Base-by-base conservation (phyloP, 495 filamentous ascomycete species). In the Aspergillus cristatus region DNA sequence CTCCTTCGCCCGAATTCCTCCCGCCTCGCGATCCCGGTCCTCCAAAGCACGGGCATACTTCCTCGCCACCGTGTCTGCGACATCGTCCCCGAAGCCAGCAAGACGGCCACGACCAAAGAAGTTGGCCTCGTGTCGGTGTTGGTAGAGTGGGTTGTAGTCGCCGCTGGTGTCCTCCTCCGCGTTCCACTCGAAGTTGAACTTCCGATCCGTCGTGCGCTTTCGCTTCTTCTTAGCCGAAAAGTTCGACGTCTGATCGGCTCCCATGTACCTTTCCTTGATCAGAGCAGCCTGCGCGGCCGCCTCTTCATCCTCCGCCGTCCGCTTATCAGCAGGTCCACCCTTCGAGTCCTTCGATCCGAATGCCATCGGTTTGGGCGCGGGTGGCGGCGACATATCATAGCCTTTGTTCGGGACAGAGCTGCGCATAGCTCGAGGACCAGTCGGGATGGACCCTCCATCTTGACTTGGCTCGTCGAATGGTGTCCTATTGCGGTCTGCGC, bases 121-220 rank as follows among this genome's bases (percentile, higher is more conserved):
- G 40, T 77, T 79, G 1, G 78, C 74, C 41, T 87, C 82, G 2
- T 79, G 70, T 29, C 82, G 72, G 17, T 79, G 67, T 30, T 84
- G 72, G 57, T 97, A 96, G 11, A 96, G 63, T 6, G 90, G 89
- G 48, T 94, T 93, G 49, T 89, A 87, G 45, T 93, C 88, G 2
- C 68, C 68, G 43, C 84, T 94, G 11, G 91, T 99, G 57, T 99
- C 91, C 49, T 99, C 91, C 49, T 96, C 88, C 2, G 76, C 71
- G 47, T 94, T 94, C 91, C 91, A 99, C 57, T 97, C 91, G 47
- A 99, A 97, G 53, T 96, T 98, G 71, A 98, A 98, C 54, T 97
- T 96, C 62, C 89, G 85, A 56, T 95, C 90, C 7, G 86, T 88
- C 1, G 89, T 94, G 44, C 93, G 73, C 58, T 82, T 81, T 34